Evolutionary conservation across 768 basidiomycete species (phyloP).

Genomic region (Boletellus emodensis): DNA sequence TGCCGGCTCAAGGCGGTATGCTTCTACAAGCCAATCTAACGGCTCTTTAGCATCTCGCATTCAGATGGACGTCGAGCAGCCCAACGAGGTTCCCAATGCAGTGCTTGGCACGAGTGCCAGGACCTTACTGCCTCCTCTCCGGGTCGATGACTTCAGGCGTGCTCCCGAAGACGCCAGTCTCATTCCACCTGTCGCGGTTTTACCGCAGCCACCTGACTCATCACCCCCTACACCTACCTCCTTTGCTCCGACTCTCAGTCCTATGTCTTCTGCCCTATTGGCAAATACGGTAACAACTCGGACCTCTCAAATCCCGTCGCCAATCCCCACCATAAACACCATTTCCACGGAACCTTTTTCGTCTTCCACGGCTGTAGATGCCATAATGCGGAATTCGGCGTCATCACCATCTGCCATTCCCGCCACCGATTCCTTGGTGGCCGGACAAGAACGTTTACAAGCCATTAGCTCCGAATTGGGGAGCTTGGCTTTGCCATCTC

Average conservation of each 20-base stretch:
- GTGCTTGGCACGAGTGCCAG: not conserved
- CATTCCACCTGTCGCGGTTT: slow-evolving; percentile 32
- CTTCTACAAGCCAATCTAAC: slow-evolving; percentile 7
- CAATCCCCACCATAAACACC: not conserved
- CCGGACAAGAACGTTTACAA: slow-evolving; percentile 14
- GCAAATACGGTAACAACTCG: not conserved
- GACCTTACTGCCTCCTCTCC: not conserved
- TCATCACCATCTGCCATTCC: not conserved
- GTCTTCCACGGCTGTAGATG: not conserved
- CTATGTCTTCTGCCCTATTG: not conserved
- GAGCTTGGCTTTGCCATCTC: slow-evolving; percentile 5
- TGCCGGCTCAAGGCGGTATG: not conserved
- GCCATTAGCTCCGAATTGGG: slow-evolving; percentile 12
- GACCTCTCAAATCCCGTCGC: slow-evolving; percentile 1
- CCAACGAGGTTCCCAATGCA: not conserved
- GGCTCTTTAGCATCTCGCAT: slow-evolving; percentile 25
- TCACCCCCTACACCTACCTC: slow-evolving; percentile 12
- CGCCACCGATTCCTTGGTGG: slow-evolving; percentile 4
- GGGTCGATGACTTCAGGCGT: not conserved
- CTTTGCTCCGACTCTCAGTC: slow-evolving; percentile 1
- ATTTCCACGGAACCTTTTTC: not conserved
- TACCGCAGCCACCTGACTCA: slow-evolving; percentile 19
- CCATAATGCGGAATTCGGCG: not conserved
- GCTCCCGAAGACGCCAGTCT: slow-evolving; percentile 8
- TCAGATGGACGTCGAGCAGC: slow-evolving; percentile 9